phyloP scores from a whole-genome alignment of 495 filamentous ascomycete genomes.

The Penicillium manginii region DNA sequence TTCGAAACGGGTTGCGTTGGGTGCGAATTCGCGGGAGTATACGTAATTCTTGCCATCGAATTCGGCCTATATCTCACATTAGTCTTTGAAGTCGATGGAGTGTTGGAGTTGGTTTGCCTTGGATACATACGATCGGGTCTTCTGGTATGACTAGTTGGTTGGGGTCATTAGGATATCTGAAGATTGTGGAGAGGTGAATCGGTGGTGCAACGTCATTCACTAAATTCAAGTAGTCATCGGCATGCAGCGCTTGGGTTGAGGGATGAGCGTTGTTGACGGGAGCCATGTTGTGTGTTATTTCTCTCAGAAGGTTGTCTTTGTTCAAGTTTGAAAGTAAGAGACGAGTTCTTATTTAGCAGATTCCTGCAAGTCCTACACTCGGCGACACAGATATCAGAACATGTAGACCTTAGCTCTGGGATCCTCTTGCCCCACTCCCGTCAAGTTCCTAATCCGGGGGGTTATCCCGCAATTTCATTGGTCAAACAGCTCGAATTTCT shows the following conservation, averaged over 20 bases:
- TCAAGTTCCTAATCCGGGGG: constrained; percentile 31
- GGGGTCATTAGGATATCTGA: constrained; percentile 71
- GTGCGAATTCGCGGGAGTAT: constrained; percentile 74
- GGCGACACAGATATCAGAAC: background rate
- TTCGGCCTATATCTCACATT: constrained; percentile 21
- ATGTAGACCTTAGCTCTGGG: background rate
- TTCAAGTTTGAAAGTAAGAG: background rate
- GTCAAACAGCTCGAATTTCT: background rate
- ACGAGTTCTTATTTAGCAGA: background rate
- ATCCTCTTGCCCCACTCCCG: constrained; percentile 24
- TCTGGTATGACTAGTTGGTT: constrained; percentile 52
- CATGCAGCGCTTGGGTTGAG: constrained; percentile 59
- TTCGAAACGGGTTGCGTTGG: constrained; percentile 81
- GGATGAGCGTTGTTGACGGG: constrained; percentile 19
- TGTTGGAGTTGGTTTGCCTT: background rate
- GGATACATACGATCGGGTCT: constrained; percentile 32
- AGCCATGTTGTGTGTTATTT: constrained; percentile 13
- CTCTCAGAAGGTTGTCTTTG: too few relatives aligned
- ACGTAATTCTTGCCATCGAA: constrained; percentile 46
- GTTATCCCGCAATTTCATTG: constrained; percentile 5
- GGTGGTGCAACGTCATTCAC: constrained; percentile 76
- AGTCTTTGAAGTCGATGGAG: background rate
- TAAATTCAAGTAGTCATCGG: constrained; percentile 71
- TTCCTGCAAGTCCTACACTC: background rate
- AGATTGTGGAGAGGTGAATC: constrained; percentile 83